Base-by-base conservation (phyloP, 805 yeast species). In the Dipodascopsis uninucleata region DNA sequence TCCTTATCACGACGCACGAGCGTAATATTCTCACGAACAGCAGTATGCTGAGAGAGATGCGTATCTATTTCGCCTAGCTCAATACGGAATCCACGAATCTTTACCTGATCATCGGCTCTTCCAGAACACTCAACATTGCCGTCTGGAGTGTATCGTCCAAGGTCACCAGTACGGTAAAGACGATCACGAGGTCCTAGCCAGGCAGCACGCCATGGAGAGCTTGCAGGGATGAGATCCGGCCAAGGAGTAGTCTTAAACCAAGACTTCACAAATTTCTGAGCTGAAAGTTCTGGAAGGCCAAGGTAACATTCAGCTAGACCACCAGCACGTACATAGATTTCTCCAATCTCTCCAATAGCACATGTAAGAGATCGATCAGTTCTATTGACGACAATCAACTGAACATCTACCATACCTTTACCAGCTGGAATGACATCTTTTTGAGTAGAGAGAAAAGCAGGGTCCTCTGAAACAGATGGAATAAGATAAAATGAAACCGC, bases 351-450 rank as follows among this genome's bases (percentile, higher is more conserved):
- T 56, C 99, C 98, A 53, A 93, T 88, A 67, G 97, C 98, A 72
- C 98, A 93, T 5, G 93, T 79, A 68, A 87, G 94, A 16, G 86
- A 75, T 47, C 84, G 76, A 59, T 90, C 95, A 59, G 85, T 72
- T 63, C 97, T 75, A 71, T 94, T 93, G 31, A 93, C 97, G 49
- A 93, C 95, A 45, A 94, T 73, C 47, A 93, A 71, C 65, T 93
- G 98, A 31, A 93, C 99, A 61, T 93, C 89, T 47, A 76, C 67
- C 99, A 93, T 93, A 65, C 99, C 99, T 58, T 79, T 82, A 52
- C 99, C 99, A 14, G 99, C 99, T 43, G 98, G 97, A 83, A 93
- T 88, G 43, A 87, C 83, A 59, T 93, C 97, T 67, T 94, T 93
- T 69, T 86, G 84, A 39, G 82, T 75, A 61, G 80, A 82, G 62